Base-by-base conservation (phyloP, 257 asterid species). In the Phtheirospermum japonicum region DNA sequence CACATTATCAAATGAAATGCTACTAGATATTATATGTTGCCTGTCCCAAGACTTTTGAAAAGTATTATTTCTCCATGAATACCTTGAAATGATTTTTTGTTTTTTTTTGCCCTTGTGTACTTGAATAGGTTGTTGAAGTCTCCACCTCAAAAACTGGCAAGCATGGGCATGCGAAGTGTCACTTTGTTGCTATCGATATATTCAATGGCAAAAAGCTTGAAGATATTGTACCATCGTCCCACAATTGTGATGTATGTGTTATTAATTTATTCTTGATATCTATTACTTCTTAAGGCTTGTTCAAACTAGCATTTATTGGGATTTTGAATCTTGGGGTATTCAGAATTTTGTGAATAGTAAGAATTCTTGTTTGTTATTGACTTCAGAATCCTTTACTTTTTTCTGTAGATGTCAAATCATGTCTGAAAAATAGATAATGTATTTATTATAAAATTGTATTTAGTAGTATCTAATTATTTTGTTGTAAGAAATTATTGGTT, bases 101-200 rank as follows among this genome's bases (percentile, higher is more conserved):
- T n/a, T n/a, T n/a, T n/a, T 12, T 9, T 40, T 39, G 4, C 13
- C 13, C 13, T 40, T 39, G 11, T 32, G 18, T 55, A 51, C 46
- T 61, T 52, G 68, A 51, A 37, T 63, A 80, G 90, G 90, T 84
- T 36, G 87, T 81, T 11, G 90, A 84, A 62, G 90, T 84, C 49
- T 84, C 90, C 57, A 81, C 90, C 54, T 81, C 90, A 2, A 84
- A 84, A 68, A 84, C 90, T 9, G 90, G 90, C 57, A 83, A 80
- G 78, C 90, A 83, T 8, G 90, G 90, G 23, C 90, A 83, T 30
- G 90, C 90, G 46, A 83, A 83, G 69, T 84, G 90, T 71, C 90
- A 84, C 75, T 84, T 84, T 68, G 90, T 84, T 12, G 90, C 76
- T 11, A 84, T 84, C 4, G 90, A 84, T 67, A 81, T 84, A 34